Evolutionary conservation across 805 yeast species (phyloP).

Genomic region (Metschnikowia dekortorum): DNA sequence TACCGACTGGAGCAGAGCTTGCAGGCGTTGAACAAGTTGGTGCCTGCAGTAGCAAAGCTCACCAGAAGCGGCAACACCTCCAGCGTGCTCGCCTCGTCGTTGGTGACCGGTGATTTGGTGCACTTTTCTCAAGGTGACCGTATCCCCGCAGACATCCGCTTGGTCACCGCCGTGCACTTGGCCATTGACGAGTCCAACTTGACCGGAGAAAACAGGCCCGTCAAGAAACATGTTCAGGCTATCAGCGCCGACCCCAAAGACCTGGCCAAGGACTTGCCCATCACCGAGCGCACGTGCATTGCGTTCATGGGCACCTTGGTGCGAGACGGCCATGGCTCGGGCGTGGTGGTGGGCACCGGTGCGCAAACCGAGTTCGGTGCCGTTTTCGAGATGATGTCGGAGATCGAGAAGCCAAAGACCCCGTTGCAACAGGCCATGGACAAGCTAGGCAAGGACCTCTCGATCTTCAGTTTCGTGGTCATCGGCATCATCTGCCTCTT

Average conservation of each 20-base stretch:
- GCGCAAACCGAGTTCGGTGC: slow-evolving; percentile 87
- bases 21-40: slow-evolving; percentile 87
- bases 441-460: slow-evolving; percentile 85
- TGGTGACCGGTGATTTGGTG: slow-evolving; percentile 96
- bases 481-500: slow-evolving; percentile 89
- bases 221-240: slow-evolving; percentile 54
- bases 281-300: slow-evolving; percentile 68
- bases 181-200: slow-evolving; percentile 89
- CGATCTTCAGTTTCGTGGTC: slow-evolving; percentile 75
- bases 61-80: slow-evolving; percentile 77
- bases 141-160: slow-evolving; percentile 91
- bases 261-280: slow-evolving; percentile 40
- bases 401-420: slow-evolving; percentile 95
- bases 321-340: slow-evolving; percentile 92
- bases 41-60: slow-evolving; percentile 94
- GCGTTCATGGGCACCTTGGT: slow-evolving; percentile 98
- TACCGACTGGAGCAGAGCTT: slow-evolving; percentile 91
- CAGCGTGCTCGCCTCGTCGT: slow-evolving; percentile 75
- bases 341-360: slow-evolving; percentile 90
- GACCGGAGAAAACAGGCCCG: slow-evolving; percentile 94
- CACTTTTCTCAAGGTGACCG: slow-evolving; percentile 90
- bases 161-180: slow-evolving; percentile 73
- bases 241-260: slow-evolving; percentile 22
- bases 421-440: slow-evolving; percentile 97
- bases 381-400: slow-evolving; percentile 92